phyloP scores from a whole-genome alignment of 352 stramenopile species.

The Sclerospora graminicola region DNA sequence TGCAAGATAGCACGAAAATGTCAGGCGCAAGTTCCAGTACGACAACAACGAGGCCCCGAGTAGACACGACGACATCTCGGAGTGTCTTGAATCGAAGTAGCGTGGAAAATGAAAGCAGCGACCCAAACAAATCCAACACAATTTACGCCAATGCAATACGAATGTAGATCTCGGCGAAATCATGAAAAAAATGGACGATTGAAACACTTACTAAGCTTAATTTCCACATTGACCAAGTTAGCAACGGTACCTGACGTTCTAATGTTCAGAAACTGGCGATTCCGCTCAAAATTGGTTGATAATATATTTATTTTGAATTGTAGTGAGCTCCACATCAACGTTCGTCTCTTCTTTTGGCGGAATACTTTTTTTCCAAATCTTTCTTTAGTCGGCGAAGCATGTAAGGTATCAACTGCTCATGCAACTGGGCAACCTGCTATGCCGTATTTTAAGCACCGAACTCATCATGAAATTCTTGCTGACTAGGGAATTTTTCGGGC shows the following conservation, averaged over 20 bases:
- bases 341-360: slow-evolving; percentile 98
- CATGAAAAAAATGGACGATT: slow-evolving; percentile 99
- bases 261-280: slow-evolving; percentile 88
- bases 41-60: too few relatives aligned
- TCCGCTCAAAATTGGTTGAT: slow-evolving; percentile 98
- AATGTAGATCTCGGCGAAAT: slow-evolving; percentile 96
- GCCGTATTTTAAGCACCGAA: slow-evolving; percentile 95
- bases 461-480: slow-evolving; percentile 93
- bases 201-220: slow-evolving; percentile 99
- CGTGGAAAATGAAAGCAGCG: slow-evolving; percentile 97
- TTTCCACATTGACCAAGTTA: slow-evolving; percentile 99
- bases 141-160: slow-evolving; percentile 95
- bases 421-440: slow-evolving; percentile 93
- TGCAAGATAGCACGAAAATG: slow-evolving; percentile 72
- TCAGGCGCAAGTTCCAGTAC: too few relatives aligned
- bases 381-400: slow-evolving; percentile 99
- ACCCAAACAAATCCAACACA: slow-evolving; percentile 83
- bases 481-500: slow-evolving; percentile 88
- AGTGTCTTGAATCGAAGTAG: slow-evolving; percentile 94
- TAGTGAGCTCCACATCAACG: slow-evolving; percentile 99
- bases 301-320: slow-evolving; percentile 96
- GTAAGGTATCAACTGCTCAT: slow-evolving; percentile 95
- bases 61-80: too few relatives aligned
- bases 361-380: slow-evolving; percentile 99
- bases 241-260: slow-evolving; percentile 84